A percentile compares a stretch with the other conserved stretches of the same genome.
These are phyloP conservation scores for Pinus taeda DNA, from an alignment of 75 land plant species.

Conservation along the genomic window DNA sequence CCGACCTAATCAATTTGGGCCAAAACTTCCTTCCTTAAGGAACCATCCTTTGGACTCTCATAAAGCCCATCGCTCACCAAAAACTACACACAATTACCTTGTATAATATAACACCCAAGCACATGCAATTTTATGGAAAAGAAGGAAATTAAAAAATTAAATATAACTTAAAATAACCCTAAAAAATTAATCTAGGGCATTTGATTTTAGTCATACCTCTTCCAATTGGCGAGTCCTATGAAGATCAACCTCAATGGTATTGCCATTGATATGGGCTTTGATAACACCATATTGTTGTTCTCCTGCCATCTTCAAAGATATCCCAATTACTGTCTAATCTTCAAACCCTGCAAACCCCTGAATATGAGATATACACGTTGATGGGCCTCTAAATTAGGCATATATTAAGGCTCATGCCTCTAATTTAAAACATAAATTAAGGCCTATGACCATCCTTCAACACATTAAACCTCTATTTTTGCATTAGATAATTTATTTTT, in stretches of 20 bases:
- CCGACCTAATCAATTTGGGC: slow-evolving; percentile 54
- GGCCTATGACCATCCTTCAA: no score
- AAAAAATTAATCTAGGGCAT: not conserved
- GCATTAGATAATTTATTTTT: no score
- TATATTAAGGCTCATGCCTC: no score
- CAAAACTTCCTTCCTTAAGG: slow-evolving; percentile 68
- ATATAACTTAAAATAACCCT: not conserved
- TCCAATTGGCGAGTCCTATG: slow-evolving; percentile 54
- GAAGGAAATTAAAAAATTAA: no score
- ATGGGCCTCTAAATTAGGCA: no score
- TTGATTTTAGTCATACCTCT: slow-evolving; percentile 30
- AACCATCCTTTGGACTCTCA: slow-evolving; percentile 72
- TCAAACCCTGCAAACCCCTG: not conserved
- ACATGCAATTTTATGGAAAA: not conserved
- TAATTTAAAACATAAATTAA: no score
- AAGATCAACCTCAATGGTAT: slow-evolving; percentile 55
- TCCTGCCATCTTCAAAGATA: not conserved
- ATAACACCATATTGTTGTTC: slow-evolving; percentile 55
- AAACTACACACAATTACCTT: slow-evolving; percentile 25
- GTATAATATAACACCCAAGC: not conserved
- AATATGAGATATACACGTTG: no score
- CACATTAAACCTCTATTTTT: no score
- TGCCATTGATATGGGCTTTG: slow-evolving; percentile 67
- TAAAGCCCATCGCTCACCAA: slow-evolving; percentile 63
- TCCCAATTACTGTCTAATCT: not conserved